A percentile compares a stretch with the other conserved stretches of the same genome.
These are phyloP conservation scores for Colletotrichum sp. DNA, from an alignment of 2,329 filamentous ascomycete genomes.

Conservation along the genomic window DNA sequence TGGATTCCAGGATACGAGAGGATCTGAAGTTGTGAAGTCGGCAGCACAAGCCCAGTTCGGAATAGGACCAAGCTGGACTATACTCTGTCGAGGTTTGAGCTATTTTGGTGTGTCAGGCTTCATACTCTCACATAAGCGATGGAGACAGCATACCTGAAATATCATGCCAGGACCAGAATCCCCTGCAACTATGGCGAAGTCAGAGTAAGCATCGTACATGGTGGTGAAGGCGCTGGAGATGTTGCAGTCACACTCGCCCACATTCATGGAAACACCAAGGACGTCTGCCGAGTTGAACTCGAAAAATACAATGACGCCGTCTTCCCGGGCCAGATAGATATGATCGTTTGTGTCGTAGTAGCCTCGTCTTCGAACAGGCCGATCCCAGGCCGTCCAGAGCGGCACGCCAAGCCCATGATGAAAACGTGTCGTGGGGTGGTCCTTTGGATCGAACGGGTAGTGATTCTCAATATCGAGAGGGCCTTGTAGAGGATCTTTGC, in stretches of 20 bases:
- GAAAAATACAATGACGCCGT: slow-evolving; percentile 78
- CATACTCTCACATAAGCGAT: background rate
- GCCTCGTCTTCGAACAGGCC: slow-evolving; percentile 70
- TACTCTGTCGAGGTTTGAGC: slow-evolving; percentile 19
- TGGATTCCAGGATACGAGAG: slow-evolving; percentile 32
- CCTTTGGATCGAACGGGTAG: slow-evolving; percentile 32
- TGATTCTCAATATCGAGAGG: slow-evolving; percentile 53
- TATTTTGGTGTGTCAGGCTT: background rate
- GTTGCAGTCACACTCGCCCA: slow-evolving; percentile 73
- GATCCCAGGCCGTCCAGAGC: slow-evolving; percentile 85
- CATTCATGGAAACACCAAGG: slow-evolving; percentile 58
- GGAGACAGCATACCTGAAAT: slow-evolving; percentile 63
- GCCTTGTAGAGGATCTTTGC: slow-evolving; percentile 58
- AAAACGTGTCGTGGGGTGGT: slow-evolving; percentile 45
- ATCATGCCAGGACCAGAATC: slow-evolving; percentile 79
- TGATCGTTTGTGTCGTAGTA: slow-evolving; percentile 73
- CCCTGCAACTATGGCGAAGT: slow-evolving; percentile 82
- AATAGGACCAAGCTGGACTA: slow-evolving; percentile 51
- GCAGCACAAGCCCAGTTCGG: slow-evolving; percentile 67
- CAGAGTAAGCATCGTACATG: slow-evolving; percentile 69
- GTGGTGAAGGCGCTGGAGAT: slow-evolving; percentile 84
- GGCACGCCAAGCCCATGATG: slow-evolving; percentile 55
- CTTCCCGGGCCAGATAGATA: slow-evolving; percentile 87
- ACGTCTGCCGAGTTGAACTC: slow-evolving; percentile 67
- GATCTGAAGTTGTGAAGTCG: slow-evolving; percentile 57